These are phyloP conservation scores for Hydrangea macrophylla DNA, from an alignment of 148 eudicot species.

Conservation along the genomic window DNA sequence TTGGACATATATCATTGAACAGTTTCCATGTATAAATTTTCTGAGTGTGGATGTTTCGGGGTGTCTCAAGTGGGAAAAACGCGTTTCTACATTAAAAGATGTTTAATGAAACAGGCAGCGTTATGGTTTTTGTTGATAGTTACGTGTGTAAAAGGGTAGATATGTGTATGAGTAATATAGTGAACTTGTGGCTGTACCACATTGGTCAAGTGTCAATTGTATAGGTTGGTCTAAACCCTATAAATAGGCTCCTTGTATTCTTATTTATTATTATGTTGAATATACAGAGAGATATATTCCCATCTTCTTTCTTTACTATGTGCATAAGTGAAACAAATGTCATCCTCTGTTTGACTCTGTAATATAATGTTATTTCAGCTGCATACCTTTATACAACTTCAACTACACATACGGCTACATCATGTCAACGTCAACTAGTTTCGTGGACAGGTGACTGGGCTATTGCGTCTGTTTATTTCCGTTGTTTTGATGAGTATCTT, in stretches of 20 bases:
- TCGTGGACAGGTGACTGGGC: conserved; percentile 78
- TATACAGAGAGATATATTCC: too few relatives aligned
- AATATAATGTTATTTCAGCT: conserved; percentile 45
- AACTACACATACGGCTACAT: conserved; percentile 88
- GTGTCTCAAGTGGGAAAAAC: too few relatives aligned
- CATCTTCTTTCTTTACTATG: too few relatives aligned
- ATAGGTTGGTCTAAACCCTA: too few relatives aligned
- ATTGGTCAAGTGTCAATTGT: too few relatives aligned
- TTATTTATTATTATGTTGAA: too few relatives aligned
- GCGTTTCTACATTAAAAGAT: neutral
- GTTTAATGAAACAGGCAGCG: neutral
- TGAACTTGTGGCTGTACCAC: too few relatives aligned
- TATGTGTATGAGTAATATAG: too few relatives aligned
- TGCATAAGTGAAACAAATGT: neutral
- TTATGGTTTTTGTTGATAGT: neutral
- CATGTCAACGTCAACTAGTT: conserved; percentile 82
- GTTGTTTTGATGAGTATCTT: neutral
- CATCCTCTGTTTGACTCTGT: neutral
- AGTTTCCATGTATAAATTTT: neutral
- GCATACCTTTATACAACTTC: conserved; percentile 88
- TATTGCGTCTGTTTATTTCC: conserved; percentile 9
- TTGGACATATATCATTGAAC: neutral
- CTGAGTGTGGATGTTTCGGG: neutral
- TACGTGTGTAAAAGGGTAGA: too few relatives aligned
- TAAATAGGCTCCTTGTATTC: too few relatives aligned